phyloP scores from a whole-genome alignment of 192 early-diverging fungal genomes.

The Chytriomyces hyalinus region DNA sequence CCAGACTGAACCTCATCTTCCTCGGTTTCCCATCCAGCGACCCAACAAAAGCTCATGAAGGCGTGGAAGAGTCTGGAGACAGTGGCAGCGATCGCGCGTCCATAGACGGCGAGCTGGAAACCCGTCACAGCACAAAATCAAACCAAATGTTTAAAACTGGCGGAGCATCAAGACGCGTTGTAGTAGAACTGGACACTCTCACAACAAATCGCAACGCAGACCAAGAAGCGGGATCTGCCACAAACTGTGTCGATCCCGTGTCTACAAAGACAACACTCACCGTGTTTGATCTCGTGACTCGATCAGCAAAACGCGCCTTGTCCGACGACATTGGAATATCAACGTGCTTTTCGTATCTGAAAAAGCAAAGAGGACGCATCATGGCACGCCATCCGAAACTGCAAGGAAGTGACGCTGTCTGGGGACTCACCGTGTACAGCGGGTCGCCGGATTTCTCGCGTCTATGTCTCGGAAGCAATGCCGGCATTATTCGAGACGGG shows the following conservation, averaged over 20 bases:
- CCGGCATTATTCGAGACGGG: constrained; percentile 12
- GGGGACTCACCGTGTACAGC: constrained; percentile 11
- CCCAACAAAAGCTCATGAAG: too few species aligned
- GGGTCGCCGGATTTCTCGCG: constrained; percentile 20
- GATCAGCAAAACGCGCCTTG: background rate
- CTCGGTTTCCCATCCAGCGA: too few species aligned
- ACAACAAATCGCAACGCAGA: background rate
- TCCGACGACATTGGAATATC: background rate
- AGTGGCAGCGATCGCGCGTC: too few species aligned
- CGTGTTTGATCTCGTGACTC: constrained; percentile 21
- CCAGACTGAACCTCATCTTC: too few species aligned
- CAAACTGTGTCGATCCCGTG: background rate
- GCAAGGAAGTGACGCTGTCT: too few species aligned
- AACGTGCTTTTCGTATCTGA: background rate
- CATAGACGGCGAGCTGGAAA: too few species aligned
- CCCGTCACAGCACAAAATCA: too few species aligned
- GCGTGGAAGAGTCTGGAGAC: too few species aligned
- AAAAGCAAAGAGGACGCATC: background rate
- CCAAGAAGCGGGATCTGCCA: background rate
- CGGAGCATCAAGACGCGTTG: constrained; percentile 14
- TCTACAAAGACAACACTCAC: background rate
- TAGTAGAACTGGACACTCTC: background rate
- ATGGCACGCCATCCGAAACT: background rate
- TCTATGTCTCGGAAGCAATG: background rate
- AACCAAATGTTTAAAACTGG: background rate